Percentiles rank a stretch among this genome's conserved stretches.
phyloP scores from a whole-genome alignment of 345 rosid species.

The Trapa bicornis region DNA sequence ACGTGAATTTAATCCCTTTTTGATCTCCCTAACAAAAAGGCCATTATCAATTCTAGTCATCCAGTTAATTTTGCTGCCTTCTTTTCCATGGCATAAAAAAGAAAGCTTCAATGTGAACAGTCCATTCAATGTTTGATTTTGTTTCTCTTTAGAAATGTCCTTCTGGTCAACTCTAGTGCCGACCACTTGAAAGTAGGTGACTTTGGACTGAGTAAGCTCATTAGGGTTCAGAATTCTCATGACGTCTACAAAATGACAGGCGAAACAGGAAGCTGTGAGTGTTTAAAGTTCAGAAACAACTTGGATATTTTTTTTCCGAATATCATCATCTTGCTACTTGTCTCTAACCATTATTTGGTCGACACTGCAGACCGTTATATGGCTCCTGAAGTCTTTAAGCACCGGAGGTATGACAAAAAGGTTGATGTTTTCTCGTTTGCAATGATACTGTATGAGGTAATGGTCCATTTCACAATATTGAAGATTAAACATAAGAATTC shows the following conservation, averaged over 20 bases:
- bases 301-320: background rate
- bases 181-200: constrained; percentile 98
- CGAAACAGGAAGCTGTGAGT: constrained; percentile 97
- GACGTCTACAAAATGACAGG: constrained; percentile 99
- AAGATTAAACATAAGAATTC: background rate
- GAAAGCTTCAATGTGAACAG: background rate
- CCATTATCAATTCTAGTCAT: background rate
- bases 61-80: background rate
- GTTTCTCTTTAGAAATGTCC: constrained; percentile 64
- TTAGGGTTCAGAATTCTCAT: constrained; percentile 89
- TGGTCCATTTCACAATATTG: constrained; percentile 2
- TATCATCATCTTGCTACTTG: background rate
- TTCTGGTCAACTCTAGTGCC: constrained; percentile 82
- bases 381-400: constrained; percentile 99
- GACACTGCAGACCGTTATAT: constrained; percentile 73
- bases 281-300: constrained; percentile 3
- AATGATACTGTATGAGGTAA: constrained; percentile 93
- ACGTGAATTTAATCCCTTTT: background rate
- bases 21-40: background rate
- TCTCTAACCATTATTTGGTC: constrained; percentile 9
- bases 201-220: constrained; percentile 96
- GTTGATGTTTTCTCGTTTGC: constrained; percentile 98
- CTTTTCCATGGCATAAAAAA: background rate
- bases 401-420: constrained; percentile 91
- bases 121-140: background rate